These are phyloP conservation scores for Actinomucor elegans DNA, from an alignment of 371 early-diverging fungal genomes.

Conservation along the genomic window DNA sequence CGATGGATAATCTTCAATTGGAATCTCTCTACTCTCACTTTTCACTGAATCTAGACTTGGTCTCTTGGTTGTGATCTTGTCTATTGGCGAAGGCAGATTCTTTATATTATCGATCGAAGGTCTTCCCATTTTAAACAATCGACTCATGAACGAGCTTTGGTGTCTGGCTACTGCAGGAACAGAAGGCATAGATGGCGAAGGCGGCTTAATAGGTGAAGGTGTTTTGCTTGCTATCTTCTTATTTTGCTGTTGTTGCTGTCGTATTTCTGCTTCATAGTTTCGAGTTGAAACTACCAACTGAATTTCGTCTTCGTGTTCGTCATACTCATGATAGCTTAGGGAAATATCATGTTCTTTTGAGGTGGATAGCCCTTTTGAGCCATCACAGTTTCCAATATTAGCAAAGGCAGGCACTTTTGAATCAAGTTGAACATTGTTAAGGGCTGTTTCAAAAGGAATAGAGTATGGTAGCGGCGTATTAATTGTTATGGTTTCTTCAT, in stretches of 20 bases:
- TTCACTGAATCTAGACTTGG: no score
- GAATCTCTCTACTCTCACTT: no score
- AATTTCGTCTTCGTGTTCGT: conserved; percentile 5
- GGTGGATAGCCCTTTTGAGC: background rate
- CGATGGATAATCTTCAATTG: no score
- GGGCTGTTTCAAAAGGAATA: no score
- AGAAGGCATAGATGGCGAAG: background rate
- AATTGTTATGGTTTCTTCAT: background rate
- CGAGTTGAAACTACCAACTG: conserved; percentile 3
- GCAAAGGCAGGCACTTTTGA: background rate
- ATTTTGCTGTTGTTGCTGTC: background rate
- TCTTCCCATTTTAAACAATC: background rate
- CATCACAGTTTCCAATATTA: background rate
- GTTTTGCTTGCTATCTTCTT: background rate
- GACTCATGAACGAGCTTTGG: conserved; percentile 3
- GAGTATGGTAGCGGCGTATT: background rate
- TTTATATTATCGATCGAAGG: no score
- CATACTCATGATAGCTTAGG: background rate
- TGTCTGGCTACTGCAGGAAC: background rate
- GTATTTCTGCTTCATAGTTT: background rate
- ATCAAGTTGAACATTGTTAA: no score
- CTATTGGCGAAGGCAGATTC: no score
- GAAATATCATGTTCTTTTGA: background rate
- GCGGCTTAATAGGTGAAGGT: background rate
- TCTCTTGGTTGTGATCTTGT: no score